Evolutionary conservation across 352 stramenopile genomes (phyloP).

Genomic region (Globisporangium lucens): DNA sequence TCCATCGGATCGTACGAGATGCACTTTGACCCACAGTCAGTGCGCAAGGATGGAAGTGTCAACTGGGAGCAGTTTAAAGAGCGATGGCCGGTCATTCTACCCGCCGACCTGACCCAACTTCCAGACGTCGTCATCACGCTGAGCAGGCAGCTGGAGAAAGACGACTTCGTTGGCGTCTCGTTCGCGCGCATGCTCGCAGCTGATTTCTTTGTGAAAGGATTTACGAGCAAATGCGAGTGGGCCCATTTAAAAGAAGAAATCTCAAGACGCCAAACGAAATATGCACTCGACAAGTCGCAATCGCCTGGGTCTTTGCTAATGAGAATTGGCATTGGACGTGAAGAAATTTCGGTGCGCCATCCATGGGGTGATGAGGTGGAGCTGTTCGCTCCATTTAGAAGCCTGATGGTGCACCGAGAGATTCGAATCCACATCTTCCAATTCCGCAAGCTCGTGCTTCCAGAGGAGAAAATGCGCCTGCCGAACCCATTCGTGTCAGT

Average conservation of each 20-base stretch:
- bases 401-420: slow-evolving; percentile 48
- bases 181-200: slow-evolving; percentile 41
- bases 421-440: slow-evolving; percentile 87
- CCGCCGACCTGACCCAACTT: slow-evolving; percentile 63
- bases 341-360: slow-evolving; percentile 58
- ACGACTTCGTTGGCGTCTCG: slow-evolving; percentile 56
- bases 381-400: slow-evolving; percentile 47
- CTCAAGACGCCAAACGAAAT: slow-evolving; percentile 48
- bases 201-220: slow-evolving; percentile 42
- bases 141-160: slow-evolving; percentile 52
- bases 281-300: slow-evolving; percentile 49
- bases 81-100: slow-evolving; percentile 45
- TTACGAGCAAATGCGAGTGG: slow-evolving; percentile 50
- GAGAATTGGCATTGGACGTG: slow-evolving; percentile 57
- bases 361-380: slow-evolving; percentile 43
- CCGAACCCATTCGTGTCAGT: slow-evolving; percentile 82
- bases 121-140: slow-evolving; percentile 69
- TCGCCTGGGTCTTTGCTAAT: slow-evolving; percentile 51
- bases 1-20: slow-evolving; percentile 45
- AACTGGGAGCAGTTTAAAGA: slow-evolving; percentile 54
- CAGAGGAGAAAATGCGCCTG: slow-evolving; percentile 37
- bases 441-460: slow-evolving; percentile 50
- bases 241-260: slow-evolving; percentile 58
- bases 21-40: slow-evolving; percentile 47
- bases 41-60: slow-evolving; percentile 41